Base-by-base conservation (phyloP, 176 grass and related monocot species). In the Ampelocalamus luodianensis region DNA sequence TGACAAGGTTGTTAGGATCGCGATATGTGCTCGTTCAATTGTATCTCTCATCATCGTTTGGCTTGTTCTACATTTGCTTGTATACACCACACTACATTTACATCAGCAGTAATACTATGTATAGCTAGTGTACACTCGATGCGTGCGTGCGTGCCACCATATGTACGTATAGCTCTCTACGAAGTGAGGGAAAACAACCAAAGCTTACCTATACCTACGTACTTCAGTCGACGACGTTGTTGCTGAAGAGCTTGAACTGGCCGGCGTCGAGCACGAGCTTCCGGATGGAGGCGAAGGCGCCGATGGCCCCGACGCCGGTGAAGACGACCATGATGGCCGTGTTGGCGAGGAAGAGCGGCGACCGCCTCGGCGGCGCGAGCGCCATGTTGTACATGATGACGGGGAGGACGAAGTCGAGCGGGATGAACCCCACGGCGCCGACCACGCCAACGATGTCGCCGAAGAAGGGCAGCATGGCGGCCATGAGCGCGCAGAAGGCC, bases 381-480 rank as follows among this genome's bases (percentile, higher is more conserved):
- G 91, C 88, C 5, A 95, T 92, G 87, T 98, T 98, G 80, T 98
- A 98, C 86, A 97, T 83, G 77, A 97, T 42, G 65, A 92, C 87
- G 5, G 94, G 94, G 67, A 97, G 94, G 45, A 97, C 63, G 78
- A 97, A 94, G 77, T 97, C 94, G 7, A 97, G 94, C 10, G 94
- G 94, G 78, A 97, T 85, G 86, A 97, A 97, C 0, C 94, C 92
- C 22, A 97, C 72, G 68, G 94, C 94, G 20, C 94, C 94, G 1
- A 97, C 86, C 18, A 94, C 90, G 43, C 90, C 90, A 2, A 88
- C 74, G 34, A 97, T 94, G 77, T 97, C 94, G 58, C 94, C 94
- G 62, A 97, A 97, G 91, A 97, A 97, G 1, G 94, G 92, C 36
- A 97, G 88, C 94, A 97, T 94, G 15, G 92, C 92, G 15, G 92